phyloP scores from a whole-genome alignment of 768 basidiomycete species.

The Lactarius evosmus region DNA sequence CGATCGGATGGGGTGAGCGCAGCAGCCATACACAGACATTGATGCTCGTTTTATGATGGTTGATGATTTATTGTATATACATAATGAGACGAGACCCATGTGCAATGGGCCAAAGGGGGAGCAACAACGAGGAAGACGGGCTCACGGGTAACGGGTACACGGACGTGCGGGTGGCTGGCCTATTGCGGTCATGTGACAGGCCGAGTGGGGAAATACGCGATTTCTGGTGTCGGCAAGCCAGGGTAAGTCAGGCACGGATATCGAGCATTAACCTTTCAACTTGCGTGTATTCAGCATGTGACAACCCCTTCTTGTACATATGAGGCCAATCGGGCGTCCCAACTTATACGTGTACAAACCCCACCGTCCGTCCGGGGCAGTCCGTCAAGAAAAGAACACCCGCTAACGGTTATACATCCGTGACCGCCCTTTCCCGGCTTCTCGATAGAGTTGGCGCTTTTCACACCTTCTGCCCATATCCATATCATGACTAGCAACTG shows the following conservation, averaged over 20 bases:
- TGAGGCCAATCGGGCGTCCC: slow-evolving; percentile 8
- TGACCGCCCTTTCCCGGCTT: slow-evolving; percentile 19
- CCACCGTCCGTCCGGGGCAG: slow-evolving; percentile 19
- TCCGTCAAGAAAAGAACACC: slow-evolving; percentile 17
- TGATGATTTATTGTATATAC: slow-evolving; percentile 37
- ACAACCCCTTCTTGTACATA: slow-evolving; percentile 19
- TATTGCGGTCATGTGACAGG: slow-evolving; percentile 19
- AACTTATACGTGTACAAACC: slow-evolving; percentile 24
- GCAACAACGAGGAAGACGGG: not conserved
- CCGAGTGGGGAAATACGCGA: slow-evolving; percentile 12
- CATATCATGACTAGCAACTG: slow-evolving; percentile 54
- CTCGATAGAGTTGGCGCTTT: slow-evolving; percentile 25
- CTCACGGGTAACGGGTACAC: not conserved
- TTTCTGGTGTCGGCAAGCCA: slow-evolving; percentile 6
- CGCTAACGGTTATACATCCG: slow-evolving; percentile 3
- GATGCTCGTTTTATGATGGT: slow-evolving; percentile 11
- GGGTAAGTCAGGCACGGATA: slow-evolving; percentile 16
- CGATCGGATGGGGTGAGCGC: slow-evolving; percentile 17
- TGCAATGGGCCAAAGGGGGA: slow-evolving; percentile 31
- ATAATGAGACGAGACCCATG: slow-evolving; percentile 29
- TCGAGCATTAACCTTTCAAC: slow-evolving; percentile 21
- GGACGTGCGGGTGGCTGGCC: not conserved
- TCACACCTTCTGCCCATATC: slow-evolving; percentile 20
- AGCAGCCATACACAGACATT: slow-evolving; percentile 13
- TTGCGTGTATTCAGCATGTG: slow-evolving; percentile 23